Evolutionary conservation across 805 yeast genomes (phyloP), one percentile per base, ranked within the genome.

Genomic region (Yarrowia porcina): DNA sequence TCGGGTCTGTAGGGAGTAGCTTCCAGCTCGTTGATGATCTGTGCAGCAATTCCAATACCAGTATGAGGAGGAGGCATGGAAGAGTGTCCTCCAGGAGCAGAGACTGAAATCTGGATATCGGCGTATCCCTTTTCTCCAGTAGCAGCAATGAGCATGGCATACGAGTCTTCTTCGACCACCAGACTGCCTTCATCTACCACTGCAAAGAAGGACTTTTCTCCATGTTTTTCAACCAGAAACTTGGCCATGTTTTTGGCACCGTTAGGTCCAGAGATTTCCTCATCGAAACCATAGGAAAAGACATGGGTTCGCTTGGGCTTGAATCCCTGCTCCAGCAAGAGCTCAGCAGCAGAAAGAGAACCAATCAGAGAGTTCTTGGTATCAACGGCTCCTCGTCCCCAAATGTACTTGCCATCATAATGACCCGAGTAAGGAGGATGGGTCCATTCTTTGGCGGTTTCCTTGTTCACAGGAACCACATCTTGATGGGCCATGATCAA

Each of bases 311-410:
- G 82, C 60, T 78, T 72, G n/a, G 91, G 89, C 49, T 70, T 63
- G 74, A 79, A 87, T 1, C 79, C 85, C 20, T 78, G 79, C 32
- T 74, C 68, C 32, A 88, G 70, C 36, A 87, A 72, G 49, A 75
- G 72, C 69, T 87, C 90, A 15, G 83, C 71, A 1, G 91, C 79
- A 71, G 88, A 92, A 69, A 89, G 71, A 56, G 86, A 80, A 2
- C 85, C 87, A 65, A 86, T 77, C 57, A 90, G 76, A 33, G 85
- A 74, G 70, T 85, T 85, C 72, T 90, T 90, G 71, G 90, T 86
- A 72, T 90, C 97, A 47, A 80, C 73, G 2, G 89, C 72, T 36
- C 97, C 97, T 69, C 96, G 80, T 2, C 96, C 96, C 81, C 84
- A 88, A 4, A 90, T 68, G 44, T 70, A 74, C 25, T 78, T 75